A percentile compares a stretch with the other conserved stretches of the same genome.
Evolutionary conservation across 441 rosid species (phyloP).

Genomic region (Populus hybrid): DNA sequence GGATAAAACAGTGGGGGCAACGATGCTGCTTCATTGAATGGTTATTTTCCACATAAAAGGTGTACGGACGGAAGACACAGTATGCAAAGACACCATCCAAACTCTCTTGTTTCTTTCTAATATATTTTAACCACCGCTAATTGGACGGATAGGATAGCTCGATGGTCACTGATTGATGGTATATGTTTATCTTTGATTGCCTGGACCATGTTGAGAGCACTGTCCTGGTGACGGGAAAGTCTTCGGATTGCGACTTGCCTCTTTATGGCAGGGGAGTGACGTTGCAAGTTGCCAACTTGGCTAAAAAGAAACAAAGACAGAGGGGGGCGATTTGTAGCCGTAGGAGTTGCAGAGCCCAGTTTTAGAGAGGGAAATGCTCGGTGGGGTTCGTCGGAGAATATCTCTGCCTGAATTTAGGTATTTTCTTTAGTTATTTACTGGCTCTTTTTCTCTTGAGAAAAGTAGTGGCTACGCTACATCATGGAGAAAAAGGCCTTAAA

Average conservation of each 20-base stretch:
- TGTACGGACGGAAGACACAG: too few relatives aligned
- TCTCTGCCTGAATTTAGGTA: background rate
- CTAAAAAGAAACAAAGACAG: background rate
- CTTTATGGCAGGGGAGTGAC: conserved; percentile 6
- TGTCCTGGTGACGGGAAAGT: conserved; percentile 6
- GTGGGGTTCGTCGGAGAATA: background rate
- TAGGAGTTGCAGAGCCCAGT: conserved; percentile 2
- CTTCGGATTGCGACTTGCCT: conserved; percentile 16
- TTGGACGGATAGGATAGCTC: too few relatives aligned
- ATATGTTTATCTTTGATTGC: background rate
- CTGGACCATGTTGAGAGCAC: conserved; percentile 22
- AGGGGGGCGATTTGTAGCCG: too few relatives aligned
- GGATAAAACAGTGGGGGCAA: too few relatives aligned
- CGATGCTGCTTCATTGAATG: too few relatives aligned
- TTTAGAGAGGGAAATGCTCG: background rate
- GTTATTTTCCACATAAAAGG: too few relatives aligned
- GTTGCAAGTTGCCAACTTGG: conserved; percentile 45
- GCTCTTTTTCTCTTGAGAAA: background rate
- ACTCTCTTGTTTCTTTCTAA: background rate
- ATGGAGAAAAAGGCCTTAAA: too few relatives aligned
- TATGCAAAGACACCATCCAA: background rate
- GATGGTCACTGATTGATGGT: background rate
- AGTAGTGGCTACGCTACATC: background rate
- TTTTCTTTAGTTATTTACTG: background rate
- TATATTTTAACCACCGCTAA: too few relatives aligned